These are phyloP conservation scores for Sparassis latifolia DNA, from an alignment of 1,284 basidiomycete species.

Conservation along the genomic window DNA sequence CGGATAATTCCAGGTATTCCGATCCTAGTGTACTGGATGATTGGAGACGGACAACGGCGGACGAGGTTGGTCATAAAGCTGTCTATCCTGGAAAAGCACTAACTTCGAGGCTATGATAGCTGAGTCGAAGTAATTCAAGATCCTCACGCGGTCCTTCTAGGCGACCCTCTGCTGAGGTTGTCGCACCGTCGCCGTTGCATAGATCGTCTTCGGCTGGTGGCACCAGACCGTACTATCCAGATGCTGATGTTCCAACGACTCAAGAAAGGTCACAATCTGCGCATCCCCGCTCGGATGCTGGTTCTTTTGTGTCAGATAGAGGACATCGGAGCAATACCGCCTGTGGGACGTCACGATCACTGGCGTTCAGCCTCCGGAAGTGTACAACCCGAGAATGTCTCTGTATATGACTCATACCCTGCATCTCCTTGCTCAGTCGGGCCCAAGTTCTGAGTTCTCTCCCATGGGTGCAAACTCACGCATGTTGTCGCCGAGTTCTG, in stretches of 20 bases:
- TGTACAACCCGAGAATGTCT: conserved; percentile 2
- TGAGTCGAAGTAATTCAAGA: too few species aligned
- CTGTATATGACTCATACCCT: neutral
- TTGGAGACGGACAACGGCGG: too few species aligned
- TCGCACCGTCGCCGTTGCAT: neutral
- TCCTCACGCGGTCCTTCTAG: too few species aligned
- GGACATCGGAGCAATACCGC: too few species aligned
- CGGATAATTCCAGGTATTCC: too few species aligned
- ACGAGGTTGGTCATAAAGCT: too few species aligned
- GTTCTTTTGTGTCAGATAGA: conserved; percentile 5
- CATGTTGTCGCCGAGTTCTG: conserved; percentile 16
- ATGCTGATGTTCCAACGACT: neutral
- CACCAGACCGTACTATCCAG: neutral
- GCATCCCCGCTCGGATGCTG: conserved; percentile 6
- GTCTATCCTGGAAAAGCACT: too few species aligned
- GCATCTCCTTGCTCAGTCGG: conserved; percentile 21
- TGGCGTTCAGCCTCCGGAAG: conserved; percentile 22
- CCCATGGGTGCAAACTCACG: conserved; percentile 8
- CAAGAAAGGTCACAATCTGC: conserved; percentile 5
- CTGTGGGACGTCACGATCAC: conserved; percentile 16
- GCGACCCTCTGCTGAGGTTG: too few species aligned
- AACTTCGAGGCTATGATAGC: too few species aligned
- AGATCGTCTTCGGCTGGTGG: conserved; percentile 1
- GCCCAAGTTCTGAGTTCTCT: conserved; percentile 15
- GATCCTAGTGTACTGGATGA: conserved; percentile 9